These are phyloP conservation scores for Nakaseomyces bracarensis DNA, from an alignment of 1,139 yeast genomes.

Conservation along the genomic window DNA sequence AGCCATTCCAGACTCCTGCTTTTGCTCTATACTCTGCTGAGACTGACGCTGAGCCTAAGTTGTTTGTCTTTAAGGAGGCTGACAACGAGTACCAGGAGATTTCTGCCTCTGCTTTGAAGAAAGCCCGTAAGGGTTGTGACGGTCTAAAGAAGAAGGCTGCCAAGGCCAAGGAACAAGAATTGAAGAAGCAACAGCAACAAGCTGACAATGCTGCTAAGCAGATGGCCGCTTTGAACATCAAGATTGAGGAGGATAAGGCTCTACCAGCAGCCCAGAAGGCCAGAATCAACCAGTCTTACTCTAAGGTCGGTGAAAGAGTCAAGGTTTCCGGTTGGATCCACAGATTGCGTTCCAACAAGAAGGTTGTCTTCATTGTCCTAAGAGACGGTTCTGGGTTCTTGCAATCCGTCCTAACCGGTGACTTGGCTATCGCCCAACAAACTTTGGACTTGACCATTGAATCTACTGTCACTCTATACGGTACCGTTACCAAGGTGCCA, in stretches of 20 bases:
- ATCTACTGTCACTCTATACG: slow-evolving; percentile 71
- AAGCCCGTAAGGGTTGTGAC: slow-evolving; percentile 94
- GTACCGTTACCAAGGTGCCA: slow-evolving; percentile 74
- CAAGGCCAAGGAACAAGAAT: slow-evolving; percentile 62
- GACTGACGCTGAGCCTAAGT: slow-evolving; percentile 42
- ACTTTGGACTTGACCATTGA: slow-evolving; percentile 83
- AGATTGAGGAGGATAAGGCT: slow-evolving; percentile 58
- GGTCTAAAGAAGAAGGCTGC: slow-evolving; percentile 84
- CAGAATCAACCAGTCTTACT: slow-evolving; percentile 53
- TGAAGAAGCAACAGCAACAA: slow-evolving; percentile 50
- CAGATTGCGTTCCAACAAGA: slow-evolving; percentile 87
- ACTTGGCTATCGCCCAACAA: slow-evolving; percentile 81
- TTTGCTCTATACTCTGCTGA: slow-evolving; percentile 53
- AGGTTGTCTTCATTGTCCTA: slow-evolving; percentile 78
- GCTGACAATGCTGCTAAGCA: slow-evolving; percentile 62
- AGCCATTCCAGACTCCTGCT: slow-evolving; percentile 78
- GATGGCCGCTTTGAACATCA: slow-evolving; percentile 71
- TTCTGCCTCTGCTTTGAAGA: slow-evolving; percentile 87
- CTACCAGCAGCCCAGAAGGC: slow-evolving; percentile 62
- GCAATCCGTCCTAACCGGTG: slow-evolving; percentile 84
- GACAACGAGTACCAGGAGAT: slow-evolving; percentile 61
- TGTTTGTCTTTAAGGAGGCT: slow-evolving; percentile 62
- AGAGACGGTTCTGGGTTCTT: slow-evolving; percentile 93
- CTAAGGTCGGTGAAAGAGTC: slow-evolving; percentile 54
- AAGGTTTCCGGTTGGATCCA: slow-evolving; percentile 91